Conservation (phyloP, 148 eudicot species). For the Salicornia ramosissima region DNA sequence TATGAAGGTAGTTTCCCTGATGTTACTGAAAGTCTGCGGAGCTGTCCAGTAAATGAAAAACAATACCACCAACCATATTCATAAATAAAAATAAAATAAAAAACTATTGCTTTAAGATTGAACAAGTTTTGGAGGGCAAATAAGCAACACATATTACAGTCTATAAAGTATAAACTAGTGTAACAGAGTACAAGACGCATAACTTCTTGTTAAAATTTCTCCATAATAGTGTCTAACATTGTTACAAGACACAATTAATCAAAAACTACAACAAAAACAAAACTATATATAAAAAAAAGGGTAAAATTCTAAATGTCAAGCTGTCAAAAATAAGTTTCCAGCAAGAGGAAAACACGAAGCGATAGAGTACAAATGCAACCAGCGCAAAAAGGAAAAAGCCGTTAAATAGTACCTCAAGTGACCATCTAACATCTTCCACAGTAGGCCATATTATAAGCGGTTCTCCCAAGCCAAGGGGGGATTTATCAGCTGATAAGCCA, state of each 20-base stretch:
- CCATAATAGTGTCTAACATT: neutral
- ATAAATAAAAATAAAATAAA: no score
- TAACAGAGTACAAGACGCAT: neutral
- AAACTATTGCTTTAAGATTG: neutral
- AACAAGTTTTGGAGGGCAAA: neutral
- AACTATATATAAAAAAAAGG: no score
- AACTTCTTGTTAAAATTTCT: neutral
- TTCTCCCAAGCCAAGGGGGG: conserved; percentile 72
- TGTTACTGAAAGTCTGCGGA: neutral
- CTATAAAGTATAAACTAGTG: neutral
- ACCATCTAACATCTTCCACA: conserved; percentile 91
- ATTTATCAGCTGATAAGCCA: conserved; percentile 61
- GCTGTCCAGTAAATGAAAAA: neutral
- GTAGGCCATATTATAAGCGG: conserved; percentile 86
- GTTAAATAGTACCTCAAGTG: conserved; percentile 63
- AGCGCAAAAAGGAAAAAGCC: neutral
- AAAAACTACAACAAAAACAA: no score
- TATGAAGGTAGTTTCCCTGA: neutral
- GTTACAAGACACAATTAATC: no score
- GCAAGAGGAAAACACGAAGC: neutral
- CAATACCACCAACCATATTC: neutral
- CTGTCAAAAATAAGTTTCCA: neutral
- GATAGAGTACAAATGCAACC: neutral
- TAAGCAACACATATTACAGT: neutral
- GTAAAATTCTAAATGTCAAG: no score